Percentiles rank a stretch among this genome's conserved stretches.
Evolutionary conservation across 1,284 basidiomycete species (phyloP).

Genomic region (Schizophyllum amplum): DNA sequence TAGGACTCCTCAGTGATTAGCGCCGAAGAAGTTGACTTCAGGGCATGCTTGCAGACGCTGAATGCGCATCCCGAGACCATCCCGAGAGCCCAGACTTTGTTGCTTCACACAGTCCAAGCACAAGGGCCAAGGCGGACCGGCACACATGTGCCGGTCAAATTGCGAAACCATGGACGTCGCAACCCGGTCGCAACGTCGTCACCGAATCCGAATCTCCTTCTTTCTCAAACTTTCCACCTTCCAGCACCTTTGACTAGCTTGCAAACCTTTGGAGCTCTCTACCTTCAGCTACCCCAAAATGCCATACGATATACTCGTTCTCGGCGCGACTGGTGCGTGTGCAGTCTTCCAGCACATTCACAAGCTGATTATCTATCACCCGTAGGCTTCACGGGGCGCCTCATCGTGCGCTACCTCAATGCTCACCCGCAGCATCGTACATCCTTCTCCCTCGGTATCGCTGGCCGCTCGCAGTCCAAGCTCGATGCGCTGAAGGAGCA

Average conservation of each 20-base stretch:
- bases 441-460: constrained; percentile 52
- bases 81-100: too few relatives aligned
- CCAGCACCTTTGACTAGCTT: not conserved
- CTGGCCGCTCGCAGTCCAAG: constrained; percentile 51
- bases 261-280: not conserved
- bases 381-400: constrained; percentile 55
- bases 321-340: constrained; percentile 15
- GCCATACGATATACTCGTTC: constrained; percentile 10
- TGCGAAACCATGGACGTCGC: not conserved
- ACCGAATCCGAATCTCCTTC: not conserved
- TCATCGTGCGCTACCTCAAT: constrained; percentile 53
- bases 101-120: too few relatives aligned
- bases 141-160: not conserved
- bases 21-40: too few relatives aligned
- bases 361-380: not conserved
- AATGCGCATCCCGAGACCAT: too few relatives aligned
- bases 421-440: constrained; percentile 46
- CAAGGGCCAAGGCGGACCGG: not conserved
- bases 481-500: constrained; percentile 37
- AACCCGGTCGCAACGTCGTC: not conserved
- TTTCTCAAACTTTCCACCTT: not conserved
- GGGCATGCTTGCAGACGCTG: too few relatives aligned
- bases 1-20: too few relatives aligned
- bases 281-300: not conserved
- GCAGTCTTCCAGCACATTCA: constrained; percentile 4